phyloP scores from a whole-genome alignment of 2,329 filamentous ascomycete species.

The Grosmannia serpens region DNA sequence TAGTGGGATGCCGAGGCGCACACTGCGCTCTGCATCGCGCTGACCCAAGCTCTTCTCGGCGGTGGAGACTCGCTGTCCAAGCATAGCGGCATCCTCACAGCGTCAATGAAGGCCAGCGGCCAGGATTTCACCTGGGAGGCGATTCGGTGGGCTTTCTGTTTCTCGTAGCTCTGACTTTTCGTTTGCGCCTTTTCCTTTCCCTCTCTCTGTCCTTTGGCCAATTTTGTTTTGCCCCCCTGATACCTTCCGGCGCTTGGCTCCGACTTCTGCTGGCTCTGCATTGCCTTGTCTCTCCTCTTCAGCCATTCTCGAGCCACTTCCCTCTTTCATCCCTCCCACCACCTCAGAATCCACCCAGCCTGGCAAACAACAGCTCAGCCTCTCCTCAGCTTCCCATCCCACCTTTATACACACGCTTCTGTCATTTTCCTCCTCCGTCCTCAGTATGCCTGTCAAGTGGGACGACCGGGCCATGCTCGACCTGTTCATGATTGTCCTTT shows the following conservation, averaged over 20 bases:
- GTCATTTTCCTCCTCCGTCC: not conserved
- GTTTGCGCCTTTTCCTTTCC: not conserved
- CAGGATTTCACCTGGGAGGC: conserved; percentile 29
- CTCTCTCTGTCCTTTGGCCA: not conserved
- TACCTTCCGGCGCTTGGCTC: too few species aligned
- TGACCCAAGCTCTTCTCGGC: conserved; percentile 10
- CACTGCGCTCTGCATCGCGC: conserved; percentile 10
- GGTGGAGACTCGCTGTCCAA: conserved; percentile 10
- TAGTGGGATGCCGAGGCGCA: conserved; percentile 17
- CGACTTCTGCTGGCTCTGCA: too few species aligned
- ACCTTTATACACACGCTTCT: not conserved
- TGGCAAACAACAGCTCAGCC: not conserved
- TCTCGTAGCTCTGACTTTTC: conserved; percentile 3
- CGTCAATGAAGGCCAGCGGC: conserved; percentile 19
- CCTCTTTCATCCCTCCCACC: not conserved
- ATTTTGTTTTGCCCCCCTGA: not conserved
- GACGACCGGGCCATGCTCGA: conserved; percentile 16
- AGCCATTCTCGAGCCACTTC: not conserved
- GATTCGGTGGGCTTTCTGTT: conserved; percentile 26
- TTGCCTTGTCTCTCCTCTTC: not conserved
- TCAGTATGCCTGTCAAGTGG: conserved; percentile 19
- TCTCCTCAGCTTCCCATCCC: not conserved
- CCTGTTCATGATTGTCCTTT: conserved; percentile 18
- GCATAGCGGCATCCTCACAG: conserved; percentile 20
- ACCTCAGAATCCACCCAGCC: too few species aligned